Evolutionary conservation across 2,329 filamentous ascomycete genomes (phyloP), one percentile per base, ranked within the genome.

Genomic region (Neofusicoccum sp.): DNA sequence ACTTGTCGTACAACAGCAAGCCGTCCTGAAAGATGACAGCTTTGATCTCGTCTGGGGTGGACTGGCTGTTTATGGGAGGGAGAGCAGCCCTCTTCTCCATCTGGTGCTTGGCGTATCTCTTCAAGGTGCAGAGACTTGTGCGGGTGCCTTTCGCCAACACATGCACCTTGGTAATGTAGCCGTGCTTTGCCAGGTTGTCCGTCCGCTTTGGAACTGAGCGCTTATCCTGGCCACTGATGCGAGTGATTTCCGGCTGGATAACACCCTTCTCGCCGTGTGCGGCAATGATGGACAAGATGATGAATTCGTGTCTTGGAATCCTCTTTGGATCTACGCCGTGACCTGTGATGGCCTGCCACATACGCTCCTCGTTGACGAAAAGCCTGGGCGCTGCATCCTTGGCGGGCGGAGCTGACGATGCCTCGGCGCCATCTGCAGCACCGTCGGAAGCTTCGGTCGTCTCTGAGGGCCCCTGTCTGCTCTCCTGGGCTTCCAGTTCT

Each of bases 141-240:
- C 80, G 79, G 5, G 77, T 71, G 3, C 79, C 78, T 61, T 77
- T 78, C 24, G 66, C 73, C 31, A 82, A 75, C 16, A 84, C 76
- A 7, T 73, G 68, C 57, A 76, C 75, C 66, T 88, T 88, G 41
- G 80, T 77, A 58, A 88, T 87, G 68, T 88, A 87, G 0, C 85
- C 85, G 64, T 84, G 86, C 36, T 76, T 70, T 5, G 79, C 77
- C 40, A 88, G 74, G 3, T 75, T 71, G 63, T 86, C 82, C 3
- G 86, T 88, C 40, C 86, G 77, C 63, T 82, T 79, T 1, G 86
- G 86, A 2, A 88, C 81, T 1, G 86, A 88, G 47, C 85, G 79
- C 68, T 87, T 88, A 69, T 88, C 85, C 71, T 88, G 86, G 5
- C 82, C 82, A 64, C 83, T 85, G 24, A 82, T 66, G 57, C 71